Base-by-base conservation (phyloP, 2,329 filamentous ascomycete genomes). In the Gremmenia infestans region DNA sequence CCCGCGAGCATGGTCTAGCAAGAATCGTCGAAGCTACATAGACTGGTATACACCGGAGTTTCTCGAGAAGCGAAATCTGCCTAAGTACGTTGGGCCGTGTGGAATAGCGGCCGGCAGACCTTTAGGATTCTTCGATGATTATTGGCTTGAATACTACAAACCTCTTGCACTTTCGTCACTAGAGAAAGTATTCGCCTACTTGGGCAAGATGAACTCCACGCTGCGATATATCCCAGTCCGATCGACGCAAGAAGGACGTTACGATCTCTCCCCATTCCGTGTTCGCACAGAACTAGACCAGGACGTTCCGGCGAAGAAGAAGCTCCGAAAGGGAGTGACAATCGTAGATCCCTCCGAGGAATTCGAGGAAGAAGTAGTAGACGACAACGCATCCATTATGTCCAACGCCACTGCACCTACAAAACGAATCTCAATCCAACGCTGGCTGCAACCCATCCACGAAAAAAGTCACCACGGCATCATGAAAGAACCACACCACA, bases 121-220 rank as follows among this genome's bases (percentile, higher is more conserved):
- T 17, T 53, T 70, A 11, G 56, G 78, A 3, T 83, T 81, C 57
- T 91, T 90, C 58, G 93, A 97, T 68, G 91, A 97, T 71, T 99
- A 96, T 72, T 99, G 94, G 94, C 78, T 94, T 7, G 94, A 99
- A 70, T 97, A 97, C 71, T 99, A 99, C 70, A 85, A 92, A 14
- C 94, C 94, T 0, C 80, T 89, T 7, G 89, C 89, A 0, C 75
- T 97, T 1, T 96, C 94, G 0, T 94, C 91, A 0, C 91, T 97
- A 63, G 81, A 86, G 14, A 99, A 97, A 69, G 88, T 97, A 70
- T 97, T 96, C 69, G 84, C 91, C 0, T 96, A 89, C 72, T 63
- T 65, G 55, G 67, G 67, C 0, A 91, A 89, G 68, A 89, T 97
- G 81, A 96, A 93, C 68, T 92, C 89, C 0, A 94, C 89, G 4